Base-by-base conservation (phyloP, 345 rosid species). In the Salix suchowensis region DNA sequence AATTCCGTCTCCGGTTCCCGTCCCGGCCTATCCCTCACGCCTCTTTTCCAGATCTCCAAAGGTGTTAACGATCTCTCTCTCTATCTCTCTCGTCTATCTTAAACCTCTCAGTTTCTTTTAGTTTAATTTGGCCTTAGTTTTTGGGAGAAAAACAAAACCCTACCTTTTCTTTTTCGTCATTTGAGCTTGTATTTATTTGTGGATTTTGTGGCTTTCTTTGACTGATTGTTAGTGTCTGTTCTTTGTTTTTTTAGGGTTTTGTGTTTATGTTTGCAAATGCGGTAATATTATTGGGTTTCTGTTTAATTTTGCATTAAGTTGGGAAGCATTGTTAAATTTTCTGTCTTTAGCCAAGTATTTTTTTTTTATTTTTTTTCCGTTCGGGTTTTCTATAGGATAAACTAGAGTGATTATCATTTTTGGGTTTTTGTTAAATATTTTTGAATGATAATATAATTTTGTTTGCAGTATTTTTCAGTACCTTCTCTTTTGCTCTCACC, bases 31-130 rank as follows among this genome's bases (percentile, higher is more conserved):
- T 76, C 88, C 74, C 60, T 92, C 81, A 81, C 86, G 72, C 91
- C 98, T 32, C 91, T 88, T n/a, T 89, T 74, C 83, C 88, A 84
- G 90, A 88, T 92, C 94, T 84, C 90, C 88, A 94, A 88, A 89
- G 96, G 97, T 90, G 46, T 42, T 42, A 58, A 69, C 61, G 37
- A 71, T 48, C 0, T 72, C 71, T 52, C 32, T 66, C 32, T 30
- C 71, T 52, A 28, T 66, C 32, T 30, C 26, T 26, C 52, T 32
- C 12, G 12, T 36, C 16, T 7, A 12, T 12, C 39, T 26, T 67
- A 19, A 9, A 11, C 77, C 30, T 46, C 40, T 73, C 32, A 62
- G 65, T 68, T 75, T 70, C 21, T 64, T 10, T 18, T 4, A 52
- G 19, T 6, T 52, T 18, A 52, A 18, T 52, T 52, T 21, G n/a